Conservation (phyloP, 2,329 filamentous ascomycete genomes). For the Sporothrix protearum region DNA sequence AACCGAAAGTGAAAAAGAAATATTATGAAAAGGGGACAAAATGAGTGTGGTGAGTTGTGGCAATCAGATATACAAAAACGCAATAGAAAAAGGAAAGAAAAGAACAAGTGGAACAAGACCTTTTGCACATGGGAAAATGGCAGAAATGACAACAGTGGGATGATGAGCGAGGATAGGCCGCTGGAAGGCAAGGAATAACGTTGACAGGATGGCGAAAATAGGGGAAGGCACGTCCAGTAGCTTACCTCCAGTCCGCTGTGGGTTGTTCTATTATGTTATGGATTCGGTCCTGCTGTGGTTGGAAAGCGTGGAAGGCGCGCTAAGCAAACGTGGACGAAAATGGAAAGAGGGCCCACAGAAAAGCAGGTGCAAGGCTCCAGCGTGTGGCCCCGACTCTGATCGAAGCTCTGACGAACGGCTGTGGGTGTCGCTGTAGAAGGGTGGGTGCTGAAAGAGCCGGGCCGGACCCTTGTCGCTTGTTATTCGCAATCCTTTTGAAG, state of each 20-base stretch:
- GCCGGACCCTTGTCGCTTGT: conserved; percentile 15
- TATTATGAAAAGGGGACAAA: neutral
- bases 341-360: conserved; percentile 16
- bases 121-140: neutral
- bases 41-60: neutral
- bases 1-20: neutral
- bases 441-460: conserved; percentile 11
- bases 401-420: conserved; percentile 7
- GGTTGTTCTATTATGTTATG: conserved; percentile 9
- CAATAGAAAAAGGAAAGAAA: conserved; percentile 8
- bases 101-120: conserved; percentile 8
- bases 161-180: neutral
- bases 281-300: neutral
- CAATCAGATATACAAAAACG: neutral
- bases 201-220: neutral
- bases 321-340: conserved; percentile 22
- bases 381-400: conserved; percentile 20
- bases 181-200: neutral
- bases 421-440: conserved; percentile 5
- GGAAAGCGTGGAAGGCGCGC: conserved; percentile 19
- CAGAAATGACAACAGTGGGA: neutral
- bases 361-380: conserved; percentile 17
- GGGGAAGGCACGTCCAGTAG: conserved; percentile 17
- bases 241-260: conserved; percentile 27
- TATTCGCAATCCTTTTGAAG: neutral